phyloP scores from a whole-genome alignment of 148 eudicot genomes.

The Cornus florida region DNA sequence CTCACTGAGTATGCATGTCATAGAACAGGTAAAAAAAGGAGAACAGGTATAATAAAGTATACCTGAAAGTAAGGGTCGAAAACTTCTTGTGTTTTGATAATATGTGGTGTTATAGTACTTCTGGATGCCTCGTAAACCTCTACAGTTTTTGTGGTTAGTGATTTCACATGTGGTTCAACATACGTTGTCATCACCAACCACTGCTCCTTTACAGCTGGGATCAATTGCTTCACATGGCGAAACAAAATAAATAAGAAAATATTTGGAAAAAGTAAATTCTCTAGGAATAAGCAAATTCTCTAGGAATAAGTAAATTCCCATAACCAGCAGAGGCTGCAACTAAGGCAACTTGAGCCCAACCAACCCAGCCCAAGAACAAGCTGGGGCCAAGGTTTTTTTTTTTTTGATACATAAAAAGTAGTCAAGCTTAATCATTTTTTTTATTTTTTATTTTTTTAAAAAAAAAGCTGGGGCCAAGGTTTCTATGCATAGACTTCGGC shows the following conservation, averaged over 20 bases:
- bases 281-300: background rate
- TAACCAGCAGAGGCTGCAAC: background rate
- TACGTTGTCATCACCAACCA: conserved; percentile 55
- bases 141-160: conserved; percentile 40
- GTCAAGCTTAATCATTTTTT: too few species aligned
- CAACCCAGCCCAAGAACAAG: conserved; percentile 3
- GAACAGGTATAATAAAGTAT: background rate
- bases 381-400: background rate
- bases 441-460: too few species aligned
- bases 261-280: background rate
- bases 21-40: background rate
- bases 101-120: conserved; percentile 62
- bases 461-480: background rate
- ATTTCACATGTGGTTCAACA: conserved; percentile 66
- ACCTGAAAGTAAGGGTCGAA: conserved; percentile 86
- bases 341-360: background rate
- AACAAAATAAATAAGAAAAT: background rate
- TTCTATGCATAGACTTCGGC: background rate
- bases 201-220: conserved; percentile 72
- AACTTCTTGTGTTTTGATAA: conserved; percentile 58
- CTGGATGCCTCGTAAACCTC: conserved; percentile 67
- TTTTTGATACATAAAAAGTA: too few species aligned
- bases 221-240: conserved; percentile 53
- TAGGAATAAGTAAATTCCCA: background rate
- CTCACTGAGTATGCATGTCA: conserved; percentile 10